These are phyloP conservation scores for Leptographium wingfieldii DNA, from an alignment of 2,329 filamentous ascomycete species.

Conservation along the genomic window DNA sequence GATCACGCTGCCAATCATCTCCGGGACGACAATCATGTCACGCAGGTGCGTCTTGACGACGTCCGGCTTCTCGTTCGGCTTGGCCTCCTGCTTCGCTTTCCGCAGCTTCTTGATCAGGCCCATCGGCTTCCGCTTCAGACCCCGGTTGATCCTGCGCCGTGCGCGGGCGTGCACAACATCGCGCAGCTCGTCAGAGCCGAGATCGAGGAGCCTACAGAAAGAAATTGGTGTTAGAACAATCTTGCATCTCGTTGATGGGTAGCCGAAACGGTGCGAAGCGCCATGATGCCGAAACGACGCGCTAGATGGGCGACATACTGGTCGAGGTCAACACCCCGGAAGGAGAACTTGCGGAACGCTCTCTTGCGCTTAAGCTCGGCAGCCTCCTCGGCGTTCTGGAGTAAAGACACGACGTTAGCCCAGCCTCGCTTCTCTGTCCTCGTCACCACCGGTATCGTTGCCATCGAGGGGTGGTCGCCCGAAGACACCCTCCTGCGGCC, in stretches of 20 bases:
- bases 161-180: conserved; percentile 99
- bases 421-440: neutral
- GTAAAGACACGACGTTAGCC: neutral
- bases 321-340: conserved; percentile 98
- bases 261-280: neutral
- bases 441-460: neutral
- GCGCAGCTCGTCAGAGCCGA: conserved; percentile 95
- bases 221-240: neutral
- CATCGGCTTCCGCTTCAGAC: conserved; percentile 99
- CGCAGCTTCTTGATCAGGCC: conserved; percentile 99
- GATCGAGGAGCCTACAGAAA: conserved; percentile 75
- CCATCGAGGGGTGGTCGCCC: neutral
- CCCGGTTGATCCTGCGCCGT: conserved; percentile 97
- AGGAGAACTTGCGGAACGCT: conserved; percentile 99
- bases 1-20: conserved; percentile 98
- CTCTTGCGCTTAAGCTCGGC: conserved; percentile 99
- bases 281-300: neutral
- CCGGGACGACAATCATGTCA: conserved; percentile 99
- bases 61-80: conserved; percentile 99
- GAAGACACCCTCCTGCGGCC: neutral
- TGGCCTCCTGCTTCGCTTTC: conserved; percentile 97
- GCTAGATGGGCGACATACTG: conserved; percentile 53
- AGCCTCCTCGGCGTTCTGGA: conserved; percentile 90
- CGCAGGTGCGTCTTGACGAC: conserved; percentile 98
- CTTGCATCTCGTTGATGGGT: neutral